Evolutionary conservation across 441 rosid species (phyloP).

Genomic region (Erysimum pusillum): DNA sequence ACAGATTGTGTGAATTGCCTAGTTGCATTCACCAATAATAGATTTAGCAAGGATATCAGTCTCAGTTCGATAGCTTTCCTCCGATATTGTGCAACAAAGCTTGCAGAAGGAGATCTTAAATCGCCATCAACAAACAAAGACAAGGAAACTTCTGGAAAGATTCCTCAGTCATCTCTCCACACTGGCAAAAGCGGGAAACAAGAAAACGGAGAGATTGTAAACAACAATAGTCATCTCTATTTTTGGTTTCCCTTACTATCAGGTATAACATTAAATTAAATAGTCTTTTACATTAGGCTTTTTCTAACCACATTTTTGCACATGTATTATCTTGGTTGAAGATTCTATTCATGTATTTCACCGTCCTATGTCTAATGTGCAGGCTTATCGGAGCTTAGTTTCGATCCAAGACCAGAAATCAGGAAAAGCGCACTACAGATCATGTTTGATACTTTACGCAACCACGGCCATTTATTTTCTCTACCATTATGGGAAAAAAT

Average conservation of each 20-base stretch:
- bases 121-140: constrained; percentile 75
- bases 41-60: constrained; percentile 94
- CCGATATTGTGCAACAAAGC: constrained; percentile 95
- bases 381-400: constrained; percentile 99
- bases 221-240: constrained; percentile 84
- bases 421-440: constrained; percentile 98
- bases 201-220: constrained; percentile 74
- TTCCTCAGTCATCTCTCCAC: constrained; percentile 63
- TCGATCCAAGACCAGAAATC: constrained; percentile 99
- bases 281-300: constrained; percentile 21
- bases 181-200: constrained; percentile 64
- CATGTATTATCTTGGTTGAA: constrained; percentile 24
- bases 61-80: constrained; percentile 97
- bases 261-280: constrained; percentile 57
- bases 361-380: constrained; percentile 44
- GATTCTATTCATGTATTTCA: constrained; percentile 32
- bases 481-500: constrained; percentile 92
- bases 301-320: constrained; percentile 9
- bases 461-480: constrained; percentile 97
- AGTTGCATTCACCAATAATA: constrained; percentile 96
- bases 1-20: constrained; percentile 99
- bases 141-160: constrained; percentile 68
- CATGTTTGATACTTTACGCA: constrained; percentile 91
- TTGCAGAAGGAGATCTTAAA: constrained; percentile 95
- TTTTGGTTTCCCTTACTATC: constrained; percentile 99